Evolutionary conservation across 768 basidiomycete genomes (phyloP).

Genomic region (Russula foetens): DNA sequence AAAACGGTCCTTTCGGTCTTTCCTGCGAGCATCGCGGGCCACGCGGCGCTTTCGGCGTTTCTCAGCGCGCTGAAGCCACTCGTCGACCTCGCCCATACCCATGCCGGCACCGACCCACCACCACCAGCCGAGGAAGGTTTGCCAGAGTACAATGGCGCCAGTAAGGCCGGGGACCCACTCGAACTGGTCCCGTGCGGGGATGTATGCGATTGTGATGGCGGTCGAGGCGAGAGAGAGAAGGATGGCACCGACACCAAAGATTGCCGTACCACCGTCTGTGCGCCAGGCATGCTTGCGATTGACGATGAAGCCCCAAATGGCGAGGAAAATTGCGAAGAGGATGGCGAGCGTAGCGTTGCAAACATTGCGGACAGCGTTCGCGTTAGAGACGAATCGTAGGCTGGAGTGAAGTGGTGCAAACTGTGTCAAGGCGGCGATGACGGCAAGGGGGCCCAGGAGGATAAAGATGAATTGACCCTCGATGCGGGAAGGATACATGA

Average conservation of each 20-base stretch:
- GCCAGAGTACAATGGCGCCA: constrained; percentile 94
- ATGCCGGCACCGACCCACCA: constrained; percentile 98
- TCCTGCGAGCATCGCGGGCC: constrained; percentile 39
- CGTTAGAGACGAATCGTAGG: constrained; percentile 30
- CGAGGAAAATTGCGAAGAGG: constrained; percentile 81
- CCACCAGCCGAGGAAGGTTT: constrained; percentile 96
- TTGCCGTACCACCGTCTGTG: constrained; percentile 92
- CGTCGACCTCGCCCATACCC: constrained; percentile 64
- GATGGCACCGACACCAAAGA: constrained; percentile 82
- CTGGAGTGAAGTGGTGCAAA: constrained; percentile 59
- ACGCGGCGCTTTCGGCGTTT: constrained; percentile 44
- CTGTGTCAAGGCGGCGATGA: constrained; percentile 77
- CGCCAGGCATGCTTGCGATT: constrained; percentile 93
- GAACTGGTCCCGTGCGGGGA: constrained; percentile 75
- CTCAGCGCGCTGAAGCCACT: constrained; percentile 44
- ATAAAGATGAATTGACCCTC: constrained; percentile 82
- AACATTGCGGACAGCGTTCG: constrained; percentile 79
- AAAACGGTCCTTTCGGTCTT: constrained; percentile 44
- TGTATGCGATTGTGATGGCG: constrained; percentile 80
- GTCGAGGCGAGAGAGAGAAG: constrained; percentile 77
- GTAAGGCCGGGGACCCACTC: constrained; percentile 88
- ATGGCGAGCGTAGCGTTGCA: constrained; percentile 96
- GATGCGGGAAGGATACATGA: constrained; percentile 85
- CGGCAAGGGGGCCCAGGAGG: constrained; percentile 80
- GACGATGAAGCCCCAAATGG: constrained; percentile 89